Evolutionary conservation across 495 filamentous ascomycete species (phyloP).

Genomic region (Talaromyces adpressus): DNA sequence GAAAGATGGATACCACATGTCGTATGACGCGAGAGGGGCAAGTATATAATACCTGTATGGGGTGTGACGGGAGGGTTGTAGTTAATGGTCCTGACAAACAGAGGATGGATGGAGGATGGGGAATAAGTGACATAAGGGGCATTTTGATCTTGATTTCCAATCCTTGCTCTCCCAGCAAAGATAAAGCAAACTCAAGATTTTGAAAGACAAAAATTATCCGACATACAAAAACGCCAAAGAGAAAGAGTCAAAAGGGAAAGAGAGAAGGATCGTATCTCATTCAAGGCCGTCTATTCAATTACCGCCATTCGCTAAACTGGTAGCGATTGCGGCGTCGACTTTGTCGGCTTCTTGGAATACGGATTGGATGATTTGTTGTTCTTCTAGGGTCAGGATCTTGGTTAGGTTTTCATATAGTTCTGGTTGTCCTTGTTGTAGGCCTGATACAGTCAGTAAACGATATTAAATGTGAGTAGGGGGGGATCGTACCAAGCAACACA

Average conservation of each 20-base stretch:
- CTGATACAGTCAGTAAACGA: slow-evolving; percentile 34
- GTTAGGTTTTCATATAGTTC: slow-evolving; percentile 79
- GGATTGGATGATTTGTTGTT: slow-evolving; percentile 71
- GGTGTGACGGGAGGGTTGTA: neutral
- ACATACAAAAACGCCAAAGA: slow-evolving; percentile 1
- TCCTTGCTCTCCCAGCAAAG: neutral
- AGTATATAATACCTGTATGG: neutral
- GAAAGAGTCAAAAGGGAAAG: neutral
- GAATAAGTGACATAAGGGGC: neutral
- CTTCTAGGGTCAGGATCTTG: slow-evolving; percentile 67
- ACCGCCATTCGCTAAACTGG: slow-evolving; percentile 10
- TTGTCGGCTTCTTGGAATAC: slow-evolving; percentile 79
- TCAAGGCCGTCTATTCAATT: slow-evolving; percentile 6
- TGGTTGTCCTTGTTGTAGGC: slow-evolving; percentile 82
- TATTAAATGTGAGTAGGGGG: neutral
- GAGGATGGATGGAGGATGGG: neutral
- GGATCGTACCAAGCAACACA: slow-evolving; percentile 73
- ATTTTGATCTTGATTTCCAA: neutral
- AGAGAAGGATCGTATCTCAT: neutral
- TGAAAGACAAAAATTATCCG: neutral
- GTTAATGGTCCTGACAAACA: too few species aligned
- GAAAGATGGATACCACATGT: neutral
- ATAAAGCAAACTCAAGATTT: neutral
- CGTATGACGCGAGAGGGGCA: neutral
- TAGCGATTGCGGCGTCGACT: slow-evolving; percentile 32